Base-by-base conservation (phyloP, 2,329 filamentous ascomycete genomes). In the Epichloe sylvatica region DNA sequence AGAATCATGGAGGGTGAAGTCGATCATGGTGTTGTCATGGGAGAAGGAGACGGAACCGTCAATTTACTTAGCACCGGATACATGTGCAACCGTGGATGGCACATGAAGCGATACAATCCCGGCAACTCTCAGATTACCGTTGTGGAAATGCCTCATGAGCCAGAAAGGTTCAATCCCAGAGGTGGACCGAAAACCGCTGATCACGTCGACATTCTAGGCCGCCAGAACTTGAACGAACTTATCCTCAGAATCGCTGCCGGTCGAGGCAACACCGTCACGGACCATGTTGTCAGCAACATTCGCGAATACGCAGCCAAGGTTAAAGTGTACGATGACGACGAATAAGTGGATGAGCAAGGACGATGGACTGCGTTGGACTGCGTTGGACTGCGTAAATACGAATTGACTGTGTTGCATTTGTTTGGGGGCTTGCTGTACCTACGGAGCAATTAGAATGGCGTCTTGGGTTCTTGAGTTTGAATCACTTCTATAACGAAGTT, bases 1-100 rank as follows among this genome's bases (percentile, higher is more conserved):
- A 71, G 70, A 1, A 62, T 83, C 34, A 83, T 73, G 2, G 71
- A 73, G 47, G 77, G 73, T 15, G 71, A 74, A 3, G 73, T 81
- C 4, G 90, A 98, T 62, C 92, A 86, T 56, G 92, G 92, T 23
- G 88, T 98, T n/a, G 75, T 94, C 35, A 84, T 96, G 75, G 91
- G 91, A 37, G 92, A 97, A 65, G 92, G 92, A 4, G 92, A 98
- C 58, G 92, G 92, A 1, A 98, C 92, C 0, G 92, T 98, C 40
- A 94, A 90, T 55, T 67, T 98, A n/a, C 69, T 98, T 11, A 94
- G 86, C 57, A 80, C 81, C 1, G 92, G 91, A 2, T 98, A 97
- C 64, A 97, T 98, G 92, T 98, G 92, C 65, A 84, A 88, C 57
- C 88, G 84, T 59, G 92, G 92, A 3, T 98, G 92, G 92, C 81